These are phyloP conservation scores for Ogataea angusta DNA, from an alignment of 805 yeast genomes.

Conservation along the genomic window DNA sequence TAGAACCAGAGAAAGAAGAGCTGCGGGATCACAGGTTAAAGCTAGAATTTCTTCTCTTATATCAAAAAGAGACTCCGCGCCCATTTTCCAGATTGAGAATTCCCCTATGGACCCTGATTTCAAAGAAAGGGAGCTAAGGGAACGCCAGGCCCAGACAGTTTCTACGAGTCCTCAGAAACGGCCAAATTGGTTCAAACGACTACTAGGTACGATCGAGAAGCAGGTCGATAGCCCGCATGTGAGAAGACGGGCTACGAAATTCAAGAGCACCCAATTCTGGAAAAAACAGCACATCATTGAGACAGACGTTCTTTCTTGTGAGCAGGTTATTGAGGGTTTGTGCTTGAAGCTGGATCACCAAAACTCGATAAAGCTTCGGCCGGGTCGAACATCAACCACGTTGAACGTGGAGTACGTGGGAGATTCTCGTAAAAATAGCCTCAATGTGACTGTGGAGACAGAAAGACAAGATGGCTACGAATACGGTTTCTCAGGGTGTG, in stretches of 20 bases:
- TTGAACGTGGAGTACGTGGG: constrained; percentile 11
- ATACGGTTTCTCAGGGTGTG: constrained; percentile 34
- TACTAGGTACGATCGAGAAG: constrained; percentile 3
- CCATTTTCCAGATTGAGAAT: constrained; percentile 19
- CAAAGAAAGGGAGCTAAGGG: constrained; percentile 6
- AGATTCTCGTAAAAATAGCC: constrained; percentile 9
- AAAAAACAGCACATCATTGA: constrained; percentile 3
- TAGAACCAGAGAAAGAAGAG: background rate
- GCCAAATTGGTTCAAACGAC: constrained; percentile 14
- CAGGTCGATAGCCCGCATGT: background rate
- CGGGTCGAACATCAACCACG: constrained; percentile 3
- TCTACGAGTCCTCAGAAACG: constrained; percentile 1
- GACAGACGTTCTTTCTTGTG: constrained; percentile 2
- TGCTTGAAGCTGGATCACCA: constrained; percentile 5
- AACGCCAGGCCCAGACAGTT: constrained; percentile 1
- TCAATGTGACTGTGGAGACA: constrained; percentile 21
- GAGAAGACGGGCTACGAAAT: background rate
- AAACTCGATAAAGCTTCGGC: constrained; percentile 2
- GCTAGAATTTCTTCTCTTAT: constrained; percentile 11
- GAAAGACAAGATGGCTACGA: constrained; percentile 30
- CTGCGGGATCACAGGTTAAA: constrained; percentile 6
- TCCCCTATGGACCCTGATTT: constrained; percentile 29
- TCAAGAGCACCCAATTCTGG: constrained; percentile 1
- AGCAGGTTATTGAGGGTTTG: constrained; percentile 5
- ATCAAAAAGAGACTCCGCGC: constrained; percentile 11